Conservation (phyloP, 805 yeast species). For the Metschnikowia hibisci region DNA sequence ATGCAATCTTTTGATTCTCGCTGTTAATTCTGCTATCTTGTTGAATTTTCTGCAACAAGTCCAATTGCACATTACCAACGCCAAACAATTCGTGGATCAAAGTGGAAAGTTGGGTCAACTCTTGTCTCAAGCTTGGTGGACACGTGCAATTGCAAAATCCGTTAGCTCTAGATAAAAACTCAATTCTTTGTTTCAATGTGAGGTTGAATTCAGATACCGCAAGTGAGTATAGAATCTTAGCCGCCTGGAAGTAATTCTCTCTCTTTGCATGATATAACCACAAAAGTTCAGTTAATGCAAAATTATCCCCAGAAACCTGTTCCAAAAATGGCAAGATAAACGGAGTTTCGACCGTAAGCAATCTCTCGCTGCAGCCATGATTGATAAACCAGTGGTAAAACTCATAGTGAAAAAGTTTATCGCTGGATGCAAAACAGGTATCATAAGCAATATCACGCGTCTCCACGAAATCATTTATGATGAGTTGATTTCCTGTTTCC, state of each 20-base stretch:
- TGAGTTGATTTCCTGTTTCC: conserved; percentile 35
- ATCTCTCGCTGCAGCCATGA: conserved; percentile 71
- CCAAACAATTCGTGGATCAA: conserved; percentile 76
- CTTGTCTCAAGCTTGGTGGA: conserved; percentile 71
- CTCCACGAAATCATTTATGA: conserved; percentile 49
- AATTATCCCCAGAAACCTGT: conserved; percentile 57
- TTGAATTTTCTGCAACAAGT: conserved; percentile 47
- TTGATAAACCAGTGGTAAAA: conserved; percentile 88
- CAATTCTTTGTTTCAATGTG: conserved; percentile 70
- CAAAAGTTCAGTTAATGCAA: conserved; percentile 73
- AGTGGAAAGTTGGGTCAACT: conserved; percentile 65
- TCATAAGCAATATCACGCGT: conserved; percentile 70
- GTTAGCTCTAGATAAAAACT: conserved; percentile 84
- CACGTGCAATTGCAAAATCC: conserved; percentile 87
- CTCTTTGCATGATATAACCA: conserved; percentile 89
- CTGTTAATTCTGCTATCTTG: conserved; percentile 48
- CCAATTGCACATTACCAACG: conserved; percentile 82
- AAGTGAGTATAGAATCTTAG: conserved; percentile 64
- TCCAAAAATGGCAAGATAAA: conserved; percentile 74
- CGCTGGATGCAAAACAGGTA: conserved; percentile 68
- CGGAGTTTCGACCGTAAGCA: conserved; percentile 78
- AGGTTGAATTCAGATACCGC: conserved; percentile 72
- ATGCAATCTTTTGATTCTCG: conserved; percentile 48
- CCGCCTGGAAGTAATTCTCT: conserved; percentile 78
- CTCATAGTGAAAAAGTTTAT: conserved; percentile 85